Evolutionary conservation across 2,329 filamentous ascomycete species (phyloP), one percentile per base, ranked within the genome.

Genomic region (Fusarium sp.): DNA sequence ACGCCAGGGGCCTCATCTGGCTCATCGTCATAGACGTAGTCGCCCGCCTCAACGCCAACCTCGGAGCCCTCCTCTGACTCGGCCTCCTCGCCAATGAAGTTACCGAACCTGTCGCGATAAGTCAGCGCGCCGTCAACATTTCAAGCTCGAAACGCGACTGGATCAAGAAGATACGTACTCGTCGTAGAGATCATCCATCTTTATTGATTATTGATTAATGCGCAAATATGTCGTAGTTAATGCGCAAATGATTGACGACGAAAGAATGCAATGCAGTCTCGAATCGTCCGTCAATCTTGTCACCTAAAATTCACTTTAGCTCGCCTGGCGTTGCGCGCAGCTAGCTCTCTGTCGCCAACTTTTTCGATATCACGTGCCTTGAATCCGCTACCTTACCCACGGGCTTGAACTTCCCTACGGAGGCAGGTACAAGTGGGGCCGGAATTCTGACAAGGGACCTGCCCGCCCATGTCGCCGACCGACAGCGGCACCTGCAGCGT

Each of bases 111-210:
- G 54, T 44, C 30, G 56, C 50, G 42, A 65, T 56, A 58, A 58
- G 73, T 74, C 53, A 73, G 69, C 57, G 57, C 65, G 50, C 63
- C 40, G 60, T 57, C 45, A 64, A 65, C 28, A 38, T 56, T 34
- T 56, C 33, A 49, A 65, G 58, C 52, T 61, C 34, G 53, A 52
- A 51, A 51, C 52, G 50, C 52, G 42, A 38, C 15, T 40, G 26
- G 36, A 42, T 31, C 34, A 44, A n/a, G 10, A 28, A 47, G 44
- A 55, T 53, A 67, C 70, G 16, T 58, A 97, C 93, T 98, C 95
- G 83, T 98, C 95, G 80, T 98, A 97, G 74, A 97, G 89, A 81
- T 97, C 94, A 84, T 97, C 94, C 94, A 97, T 96, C 75, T 74
- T 79, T 66, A 37, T 52, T 23, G 55, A 49, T 28, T 49, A 38